Conservation (phyloP, 2,329 filamentous ascomycete species). For the Fusarium sacchari region DNA sequence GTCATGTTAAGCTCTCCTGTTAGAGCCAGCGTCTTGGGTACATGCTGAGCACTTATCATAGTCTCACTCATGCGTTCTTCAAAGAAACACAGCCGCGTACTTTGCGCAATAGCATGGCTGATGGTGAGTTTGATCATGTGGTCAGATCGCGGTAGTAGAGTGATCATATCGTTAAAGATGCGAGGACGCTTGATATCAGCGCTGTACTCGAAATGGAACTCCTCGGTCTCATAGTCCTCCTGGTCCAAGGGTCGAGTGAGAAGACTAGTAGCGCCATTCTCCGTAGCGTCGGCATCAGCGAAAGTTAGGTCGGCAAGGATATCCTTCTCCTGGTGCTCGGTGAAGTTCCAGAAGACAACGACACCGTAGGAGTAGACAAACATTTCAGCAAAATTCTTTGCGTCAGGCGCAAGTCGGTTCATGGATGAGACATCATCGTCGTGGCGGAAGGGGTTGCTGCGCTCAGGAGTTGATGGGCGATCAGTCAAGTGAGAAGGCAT, state of each 20-base stretch:
- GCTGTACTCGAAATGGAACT: constrained; percentile 98
- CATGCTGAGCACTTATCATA: constrained; percentile 91
- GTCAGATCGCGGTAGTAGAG: constrained; percentile 85
- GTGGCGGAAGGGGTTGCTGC: constrained; percentile 42
- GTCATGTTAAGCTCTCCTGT: constrained; percentile 93
- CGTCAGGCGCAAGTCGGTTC: constrained; percentile 73
- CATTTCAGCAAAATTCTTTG: constrained; percentile 89
- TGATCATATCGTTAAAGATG: constrained; percentile 99
- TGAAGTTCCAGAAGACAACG: constrained; percentile 99
- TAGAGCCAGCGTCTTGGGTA: constrained; percentile 87
- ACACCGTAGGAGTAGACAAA: constrained; percentile 98
- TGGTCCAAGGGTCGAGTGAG: constrained; percentile 84
- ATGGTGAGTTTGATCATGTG: constrained; percentile 99
- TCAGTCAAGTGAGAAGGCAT: constrained; percentile 48
- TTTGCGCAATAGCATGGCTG: constrained; percentile 96
- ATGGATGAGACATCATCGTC: constrained; percentile 61
- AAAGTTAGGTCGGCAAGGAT: constrained; percentile 95
- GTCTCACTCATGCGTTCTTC: constrained; percentile 96
- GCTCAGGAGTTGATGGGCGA: constrained; percentile 41
- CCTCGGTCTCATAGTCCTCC: constrained; percentile 94
- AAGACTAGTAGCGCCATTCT: constrained; percentile 71
- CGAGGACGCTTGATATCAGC: constrained; percentile 84
- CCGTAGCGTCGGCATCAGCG: constrained; percentile 72
- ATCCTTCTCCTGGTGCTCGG: constrained; percentile 94
- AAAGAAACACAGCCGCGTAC: constrained; percentile 95